These are phyloP conservation scores for Kwoniella botswanensis DNA, from an alignment of 768 basidiomycete species.

Conservation along the genomic window DNA sequence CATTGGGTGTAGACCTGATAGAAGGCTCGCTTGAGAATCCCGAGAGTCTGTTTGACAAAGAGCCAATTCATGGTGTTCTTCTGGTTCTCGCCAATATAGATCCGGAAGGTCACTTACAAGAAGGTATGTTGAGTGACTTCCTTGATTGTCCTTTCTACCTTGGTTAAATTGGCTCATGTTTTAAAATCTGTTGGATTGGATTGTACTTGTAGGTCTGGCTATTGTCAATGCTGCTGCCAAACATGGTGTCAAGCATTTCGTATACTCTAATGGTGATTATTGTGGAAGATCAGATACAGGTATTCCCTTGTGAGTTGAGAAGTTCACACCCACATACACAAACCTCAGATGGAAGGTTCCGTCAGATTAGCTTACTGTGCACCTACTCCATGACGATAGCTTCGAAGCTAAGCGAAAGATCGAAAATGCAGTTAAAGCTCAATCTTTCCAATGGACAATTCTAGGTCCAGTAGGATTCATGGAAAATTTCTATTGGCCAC, in stretches of 20 bases:
- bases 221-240: constrained; percentile 24
- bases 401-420: constrained; percentile 23
- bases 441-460: constrained; percentile 19
- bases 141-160: not conserved
- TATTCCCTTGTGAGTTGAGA: constrained; percentile 12
- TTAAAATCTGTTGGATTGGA: no score
- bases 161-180: no score
- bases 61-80: constrained; percentile 30
- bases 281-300: constrained; percentile 16
- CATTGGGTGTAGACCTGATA: constrained; percentile 24
- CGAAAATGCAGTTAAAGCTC: constrained; percentile 10
- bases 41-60: constrained; percentile 21
- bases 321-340: not conserved
- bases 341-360: no score
- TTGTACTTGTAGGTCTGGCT: constrained; percentile 11
- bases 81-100: constrained; percentile 1
- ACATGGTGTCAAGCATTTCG: constrained; percentile 30
- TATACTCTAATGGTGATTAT: constrained; percentile 26
- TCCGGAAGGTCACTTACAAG: constrained; percentile 6
- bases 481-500: constrained; percentile 24
- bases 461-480: constrained; percentile 26
- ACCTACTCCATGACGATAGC: not conserved
- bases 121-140: constrained; percentile 8
- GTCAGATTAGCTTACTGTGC: no score
- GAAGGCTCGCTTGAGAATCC: constrained; percentile 22